A percentile compares a stretch with the other conserved stretches of the same genome.
Conservation (phyloP, 441 rosid genomes). For the Gossypium schwendimanii region DNA sequence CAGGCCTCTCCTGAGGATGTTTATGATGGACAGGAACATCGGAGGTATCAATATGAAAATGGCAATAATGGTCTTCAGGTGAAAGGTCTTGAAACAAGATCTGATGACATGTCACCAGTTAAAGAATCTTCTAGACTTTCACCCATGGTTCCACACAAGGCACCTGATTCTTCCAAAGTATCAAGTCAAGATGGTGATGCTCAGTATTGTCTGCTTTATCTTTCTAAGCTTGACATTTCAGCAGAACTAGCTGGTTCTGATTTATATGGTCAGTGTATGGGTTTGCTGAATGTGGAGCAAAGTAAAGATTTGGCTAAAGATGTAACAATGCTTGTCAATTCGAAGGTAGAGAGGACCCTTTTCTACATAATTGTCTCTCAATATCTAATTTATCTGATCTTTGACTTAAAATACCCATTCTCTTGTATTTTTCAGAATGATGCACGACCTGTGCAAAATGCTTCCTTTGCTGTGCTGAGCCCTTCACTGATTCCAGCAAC, state of each 20-base stretch:
- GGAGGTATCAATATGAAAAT: conserved; percentile 29
- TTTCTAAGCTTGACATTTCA: conserved; percentile 79
- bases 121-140: conserved; percentile 35
- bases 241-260: conserved; percentile 65
- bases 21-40: conserved; percentile 37
- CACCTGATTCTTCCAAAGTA: conserved; percentile 30
- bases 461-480: conserved; percentile 31
- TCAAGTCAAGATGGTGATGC: conserved; percentile 25
- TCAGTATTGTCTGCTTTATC: not conserved
- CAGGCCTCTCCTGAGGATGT: conserved; percentile 50
- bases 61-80: not conserved
- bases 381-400: conserved; percentile 2
- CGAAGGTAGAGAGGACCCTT: conserved; percentile 43
- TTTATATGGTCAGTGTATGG: conserved; percentile 42
- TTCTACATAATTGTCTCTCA: not conserved
- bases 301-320: conserved; percentile 35
- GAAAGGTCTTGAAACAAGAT: conserved; percentile 1
- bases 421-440: conserved; percentile 47
- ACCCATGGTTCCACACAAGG: conserved; percentile 25
- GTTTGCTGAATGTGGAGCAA: conserved; percentile 33
- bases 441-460: conserved; percentile 53
- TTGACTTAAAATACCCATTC: conserved; percentile 5
- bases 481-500: conserved; percentile 51
- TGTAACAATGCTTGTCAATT: conserved; percentile 39
- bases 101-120: conserved; percentile 32